Evolutionary conservation across 306 rosid genomes (phyloP).

Genomic region (Elaeagnus macrophylla): DNA sequence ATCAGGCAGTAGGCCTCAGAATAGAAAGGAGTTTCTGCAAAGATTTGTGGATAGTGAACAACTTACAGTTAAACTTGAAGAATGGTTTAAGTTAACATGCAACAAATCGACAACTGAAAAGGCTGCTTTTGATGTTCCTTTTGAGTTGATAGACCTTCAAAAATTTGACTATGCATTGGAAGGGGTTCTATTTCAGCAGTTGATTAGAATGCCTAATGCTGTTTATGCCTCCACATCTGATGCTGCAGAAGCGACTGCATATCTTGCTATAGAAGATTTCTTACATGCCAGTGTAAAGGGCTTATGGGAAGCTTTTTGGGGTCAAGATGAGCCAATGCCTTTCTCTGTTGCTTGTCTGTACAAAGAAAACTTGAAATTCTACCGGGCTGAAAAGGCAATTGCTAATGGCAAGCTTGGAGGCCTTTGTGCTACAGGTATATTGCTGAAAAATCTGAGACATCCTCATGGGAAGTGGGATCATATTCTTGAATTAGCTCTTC

Average conservation of each 20-base stretch:
- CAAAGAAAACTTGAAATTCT: slow-evolving; percentile 68
- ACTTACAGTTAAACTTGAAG: slow-evolving; percentile 53
- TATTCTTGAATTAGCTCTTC: slow-evolving; percentile 72
- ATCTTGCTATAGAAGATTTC: slow-evolving; percentile 87
- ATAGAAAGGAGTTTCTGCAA: slow-evolving; percentile 67
- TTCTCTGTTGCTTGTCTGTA: slow-evolving; percentile 74
- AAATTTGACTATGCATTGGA: slow-evolving; percentile 95
- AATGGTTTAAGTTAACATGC: slow-evolving; percentile 62
- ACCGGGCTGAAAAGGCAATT: slow-evolving; percentile 82
- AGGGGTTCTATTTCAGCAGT: slow-evolving; percentile 92
- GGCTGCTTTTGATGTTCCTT: slow-evolving; percentile 73
- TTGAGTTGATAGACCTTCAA: slow-evolving; percentile 90
- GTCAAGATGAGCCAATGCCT: slow-evolving; percentile 84
- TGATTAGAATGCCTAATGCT: slow-evolving; percentile 86
- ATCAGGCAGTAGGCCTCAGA: slow-evolving; percentile 63
- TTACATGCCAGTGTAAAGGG: slow-evolving; percentile 88
- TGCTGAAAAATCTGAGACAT: slow-evolving; percentile 74
- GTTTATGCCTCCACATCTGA: slow-evolving; percentile 77
- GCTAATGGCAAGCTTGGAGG: slow-evolving; percentile 78
- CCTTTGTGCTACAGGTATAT: slow-evolving; percentile 74
- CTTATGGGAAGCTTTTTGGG: slow-evolving; percentile 97
- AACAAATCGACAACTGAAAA: slow-evolving; percentile 33
- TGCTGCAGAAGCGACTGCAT: slow-evolving; percentile 79
- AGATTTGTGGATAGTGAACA: slow-evolving; percentile 60
- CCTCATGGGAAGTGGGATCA: slow-evolving; percentile 93